These are phyloP conservation scores for Trichoderma sp. DNA, from an alignment of 2,329 filamentous ascomycete genomes.

Conservation along the genomic window DNA sequence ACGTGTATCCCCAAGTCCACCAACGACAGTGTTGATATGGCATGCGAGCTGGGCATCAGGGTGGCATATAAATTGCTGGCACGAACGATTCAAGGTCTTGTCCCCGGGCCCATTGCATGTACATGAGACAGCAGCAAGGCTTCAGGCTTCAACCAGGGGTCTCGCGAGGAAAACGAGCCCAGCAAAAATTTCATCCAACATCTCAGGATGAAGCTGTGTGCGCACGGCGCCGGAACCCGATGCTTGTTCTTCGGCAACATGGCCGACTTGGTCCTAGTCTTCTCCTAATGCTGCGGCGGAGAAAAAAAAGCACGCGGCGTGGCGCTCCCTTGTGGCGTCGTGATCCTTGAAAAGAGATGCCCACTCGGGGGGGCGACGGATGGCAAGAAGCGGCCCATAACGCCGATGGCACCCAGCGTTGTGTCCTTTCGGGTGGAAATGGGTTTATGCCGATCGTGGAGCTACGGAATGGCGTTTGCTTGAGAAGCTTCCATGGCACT, in stretches of 20 bases:
- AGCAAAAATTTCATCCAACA: not conserved
- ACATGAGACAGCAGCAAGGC: constrained; percentile 1
- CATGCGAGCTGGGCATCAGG: not conserved
- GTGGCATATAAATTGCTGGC: not conserved
- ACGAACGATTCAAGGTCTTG: not conserved
- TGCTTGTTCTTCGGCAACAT: constrained; percentile 6
- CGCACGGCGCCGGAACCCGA: not conserved
- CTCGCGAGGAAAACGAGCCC: not conserved
- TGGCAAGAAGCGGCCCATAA: constrained; percentile 8
- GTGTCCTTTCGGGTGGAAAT: not conserved
- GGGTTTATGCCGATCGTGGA: constrained; percentile 13
- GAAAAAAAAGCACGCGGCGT: constrained; percentile 11
- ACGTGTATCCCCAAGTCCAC: not conserved
- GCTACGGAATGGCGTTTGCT: constrained; percentile 3
- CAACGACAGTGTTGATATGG: not conserved
- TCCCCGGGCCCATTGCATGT: not conserved
- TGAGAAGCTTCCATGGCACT: not conserved
- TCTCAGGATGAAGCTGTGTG: not conserved
- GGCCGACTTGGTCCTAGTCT: constrained; percentile 8
- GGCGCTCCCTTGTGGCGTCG: constrained; percentile 1
- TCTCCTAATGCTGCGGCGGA: not conserved
- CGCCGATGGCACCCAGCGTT: not conserved
- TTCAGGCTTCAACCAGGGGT: not conserved
- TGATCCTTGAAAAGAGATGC: not conserved
- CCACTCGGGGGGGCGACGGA: not conserved